Conservation (phyloP, 208 protist genomes). For the Crithidia mellificae region DNA sequence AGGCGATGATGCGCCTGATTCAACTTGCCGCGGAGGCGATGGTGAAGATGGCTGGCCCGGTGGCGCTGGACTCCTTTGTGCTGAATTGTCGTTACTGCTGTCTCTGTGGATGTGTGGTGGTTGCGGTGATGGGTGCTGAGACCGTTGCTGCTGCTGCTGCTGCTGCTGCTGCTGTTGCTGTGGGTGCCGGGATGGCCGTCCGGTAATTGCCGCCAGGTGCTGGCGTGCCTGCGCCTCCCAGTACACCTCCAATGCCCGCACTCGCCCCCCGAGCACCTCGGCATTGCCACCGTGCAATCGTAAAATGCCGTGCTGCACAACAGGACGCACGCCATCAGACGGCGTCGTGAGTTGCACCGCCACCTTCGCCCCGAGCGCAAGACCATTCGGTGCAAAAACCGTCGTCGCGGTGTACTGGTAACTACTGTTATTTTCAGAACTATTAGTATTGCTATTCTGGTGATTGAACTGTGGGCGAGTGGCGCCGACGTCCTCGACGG, state of each 20-base stretch:
- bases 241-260: slow-evolving; percentile 52
- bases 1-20: too few relatives aligned
- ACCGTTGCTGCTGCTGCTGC: slow-evolving; percentile 6
- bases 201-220: slow-evolving; percentile 43
- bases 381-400: slow-evolving; percentile 40
- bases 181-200: slow-evolving; percentile 36
- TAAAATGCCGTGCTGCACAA: slow-evolving; percentile 44
- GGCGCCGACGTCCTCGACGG: slow-evolving; percentile 44
- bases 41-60: not conserved
- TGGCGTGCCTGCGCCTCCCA: slow-evolving; percentile 40
- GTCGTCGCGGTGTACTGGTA: too few relatives aligned
- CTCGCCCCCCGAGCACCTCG: slow-evolving; percentile 50
- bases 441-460: too few relatives aligned
- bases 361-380: slow-evolving; percentile 66
- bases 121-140: not conserved
- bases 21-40: too few relatives aligned
- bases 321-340: not conserved
- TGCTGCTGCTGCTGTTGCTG: not conserved
- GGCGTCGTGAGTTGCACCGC: slow-evolving; percentile 19
- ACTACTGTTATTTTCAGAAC: too few relatives aligned
- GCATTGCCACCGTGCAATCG: slow-evolving; percentile 52
- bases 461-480: too few relatives aligned
- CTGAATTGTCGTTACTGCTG: too few relatives aligned
- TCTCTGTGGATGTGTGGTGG: not conserved
- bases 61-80: not conserved